Base-by-base conservation (phyloP, 352 stramenopile genomes). In the Phytopythium chamaehyphon region DNA sequence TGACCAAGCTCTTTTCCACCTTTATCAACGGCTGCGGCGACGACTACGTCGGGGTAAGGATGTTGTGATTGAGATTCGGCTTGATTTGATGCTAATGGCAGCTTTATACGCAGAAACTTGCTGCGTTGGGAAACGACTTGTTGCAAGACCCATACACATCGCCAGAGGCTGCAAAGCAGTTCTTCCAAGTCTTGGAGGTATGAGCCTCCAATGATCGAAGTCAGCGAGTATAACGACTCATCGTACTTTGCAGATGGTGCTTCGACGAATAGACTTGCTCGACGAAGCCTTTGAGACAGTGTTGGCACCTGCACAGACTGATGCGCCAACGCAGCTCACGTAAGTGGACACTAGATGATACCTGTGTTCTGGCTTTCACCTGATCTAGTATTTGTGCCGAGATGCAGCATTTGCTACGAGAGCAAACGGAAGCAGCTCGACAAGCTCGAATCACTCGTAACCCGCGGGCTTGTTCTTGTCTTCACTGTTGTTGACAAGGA, bases 261-360 rank as follows among this genome's bases (percentile, higher is more conserved):
- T 93, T 21, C 67, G 74, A 31, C 69, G 69, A 15, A 75, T 88
- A 43, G 66, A 83, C 8, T 75, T 80, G 45, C 57, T 88, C 2
- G 77, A 93, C 46, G 66, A 75, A 14, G 73, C 82, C 46, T 90
- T 90, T 38, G 66, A 85, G 6, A 39, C 46, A 1, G 31, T 73
- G 2, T 59, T 90, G 22, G 55, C 62, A 2, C 66, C 76, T 3
- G 57, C 58, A 24, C 66, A 75, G 15, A 48, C 54, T 0, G 65
- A 78, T 36, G 73, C 70, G 7, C 82, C 82, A 10, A 93, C 82
- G n/a, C 76, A 88, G 8, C 69, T 86, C 38, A 93, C 82, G 82
- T 90, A 71, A 51, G 63, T 40, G 3, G 4, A 19, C 19, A 3
- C 21, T 11, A 51, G 33, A 18, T 12, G 16, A 2, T 36, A 19